Base-by-base conservation (phyloP, 768 basidiomycete species). In the Phlebiopsis flavidoalba region DNA sequence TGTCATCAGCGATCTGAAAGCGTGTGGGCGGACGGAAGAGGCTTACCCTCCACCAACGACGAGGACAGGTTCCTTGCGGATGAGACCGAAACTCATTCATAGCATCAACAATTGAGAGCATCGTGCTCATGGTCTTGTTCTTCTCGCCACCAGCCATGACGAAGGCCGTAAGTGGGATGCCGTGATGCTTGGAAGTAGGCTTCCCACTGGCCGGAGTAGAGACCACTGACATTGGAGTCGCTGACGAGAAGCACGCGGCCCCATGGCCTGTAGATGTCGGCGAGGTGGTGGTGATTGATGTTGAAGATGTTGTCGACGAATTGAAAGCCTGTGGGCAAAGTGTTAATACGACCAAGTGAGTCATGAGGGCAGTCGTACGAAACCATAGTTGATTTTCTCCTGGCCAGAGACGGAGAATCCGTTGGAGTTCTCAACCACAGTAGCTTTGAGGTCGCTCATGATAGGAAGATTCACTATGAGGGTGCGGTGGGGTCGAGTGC, bases 101-200 rank as follows among this genome's bases (percentile, higher is more conserved):
- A 45, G 63, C 63, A 47, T 64, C 63, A 15, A 64, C 57, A 35
- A 64, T 64, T 40, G 60, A 61, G 14, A 64, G 57, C 63, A 64
- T 64, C 10, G 63, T 64, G n/a, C 48, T 56, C 63, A 64, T 64
- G 4, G 63, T 64, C 63, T 64, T 64, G 36, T 64, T 64, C 63
- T 64, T 64, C 57, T 64, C 63, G 10, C 63, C 63, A 36, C 63
- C 63, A 33, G 63, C 60, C 63, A 64, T 64, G 51, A 64, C 35
- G 60, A 64, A 64, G 31, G 60, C 58, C 19, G 63, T 64, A 19
- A 64, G 52, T 10, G 47, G n/a, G 36, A 64, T 61, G 33, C 46
- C 48, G 47, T 64, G 63, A 35, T 64, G 63, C 53, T 61, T 56
- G 60, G n/a, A 64, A 64, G 57, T 64, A 64, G 8, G 63, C 60